These are phyloP conservation scores for Erigeron philadelphicus DNA, from an alignment of 140 eudicot species.

Conservation along the genomic window DNA sequence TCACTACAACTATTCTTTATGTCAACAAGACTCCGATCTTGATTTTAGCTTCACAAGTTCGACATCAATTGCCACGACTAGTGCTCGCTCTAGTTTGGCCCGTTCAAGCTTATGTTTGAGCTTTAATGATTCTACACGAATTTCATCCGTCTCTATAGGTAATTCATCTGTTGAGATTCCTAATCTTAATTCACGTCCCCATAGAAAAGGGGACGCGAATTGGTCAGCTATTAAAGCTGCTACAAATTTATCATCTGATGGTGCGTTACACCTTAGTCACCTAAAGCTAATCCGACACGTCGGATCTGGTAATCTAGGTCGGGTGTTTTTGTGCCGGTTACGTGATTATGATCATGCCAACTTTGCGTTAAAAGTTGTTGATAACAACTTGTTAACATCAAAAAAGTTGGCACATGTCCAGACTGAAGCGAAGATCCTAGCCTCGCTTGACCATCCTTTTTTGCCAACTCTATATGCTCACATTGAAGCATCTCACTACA, in stretches of 20 bases:
- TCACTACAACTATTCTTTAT: slow-evolving; percentile 13
- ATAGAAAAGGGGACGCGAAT: slow-evolving; percentile 50
- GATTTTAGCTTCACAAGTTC: slow-evolving; percentile 69
- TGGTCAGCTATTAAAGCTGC: slow-evolving; percentile 80
- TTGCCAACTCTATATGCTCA: slow-evolving; percentile 93
- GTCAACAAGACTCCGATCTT: slow-evolving; percentile 57
- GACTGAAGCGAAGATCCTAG: slow-evolving; percentile 68
- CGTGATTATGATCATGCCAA: slow-evolving; percentile 72
- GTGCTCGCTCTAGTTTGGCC: slow-evolving; percentile 73
- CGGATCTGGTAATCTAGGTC: slow-evolving; percentile 90
- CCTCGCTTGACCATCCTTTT: slow-evolving; percentile 79
- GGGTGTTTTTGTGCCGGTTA: slow-evolving; percentile 76
- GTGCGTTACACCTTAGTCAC: slow-evolving; percentile 73
- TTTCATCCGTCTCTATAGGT: slow-evolving; percentile 41
- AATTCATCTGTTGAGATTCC: slow-evolving; percentile 39
- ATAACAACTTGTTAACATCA: slow-evolving; percentile 50
- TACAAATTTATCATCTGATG: slow-evolving; percentile 64
- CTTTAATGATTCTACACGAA: slow-evolving; percentile 68
- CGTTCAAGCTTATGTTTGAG: slow-evolving; percentile 73
- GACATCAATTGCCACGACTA: slow-evolving; percentile 49
- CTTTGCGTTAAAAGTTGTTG: slow-evolving; percentile 90
- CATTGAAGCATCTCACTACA: slow-evolving; percentile 74
- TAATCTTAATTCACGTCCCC: slow-evolving; percentile 59
- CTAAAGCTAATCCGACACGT: slow-evolving; percentile 77
- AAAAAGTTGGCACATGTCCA: slow-evolving; percentile 66